Conservation (phyloP, 768 basidiomycete genomes). For the Collybiopsis luxurians region DNA sequence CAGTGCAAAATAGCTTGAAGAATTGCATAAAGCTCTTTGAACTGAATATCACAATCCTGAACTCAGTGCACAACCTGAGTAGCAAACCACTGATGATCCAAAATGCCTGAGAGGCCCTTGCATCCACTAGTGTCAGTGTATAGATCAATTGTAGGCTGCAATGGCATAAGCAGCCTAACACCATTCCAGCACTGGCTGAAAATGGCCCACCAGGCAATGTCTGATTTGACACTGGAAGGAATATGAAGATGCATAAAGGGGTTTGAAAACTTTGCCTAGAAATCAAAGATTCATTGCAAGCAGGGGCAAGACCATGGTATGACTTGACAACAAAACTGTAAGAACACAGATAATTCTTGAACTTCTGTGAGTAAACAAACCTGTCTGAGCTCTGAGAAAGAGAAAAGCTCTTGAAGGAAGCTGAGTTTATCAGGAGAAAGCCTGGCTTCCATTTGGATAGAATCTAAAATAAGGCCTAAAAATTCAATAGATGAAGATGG, state of each 20-base stretch:
- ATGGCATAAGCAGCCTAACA: background rate
- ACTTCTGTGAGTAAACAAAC: constrained; percentile 12
- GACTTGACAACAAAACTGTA: background rate
- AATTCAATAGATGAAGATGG: constrained; percentile 15
- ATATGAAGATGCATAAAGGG: background rate
- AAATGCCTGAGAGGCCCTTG: background rate
- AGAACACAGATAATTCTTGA: constrained; percentile 4
- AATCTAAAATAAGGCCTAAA: constrained; percentile 17
- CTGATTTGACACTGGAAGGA: background rate
- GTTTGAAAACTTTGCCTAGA: background rate
- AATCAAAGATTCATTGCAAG: background rate
- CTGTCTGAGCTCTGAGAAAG: background rate
- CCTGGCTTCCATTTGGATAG: constrained; percentile 16
- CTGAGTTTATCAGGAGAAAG: constrained; percentile 16
- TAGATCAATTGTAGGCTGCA: background rate
- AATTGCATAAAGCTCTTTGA: constrained; percentile 6
- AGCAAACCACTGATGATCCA: constrained; percentile 1
- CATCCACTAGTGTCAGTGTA: background rate
- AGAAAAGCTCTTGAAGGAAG: constrained; percentile 10
- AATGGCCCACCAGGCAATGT: constrained; percentile 9
- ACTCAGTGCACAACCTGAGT: background rate
- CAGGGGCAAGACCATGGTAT: background rate
- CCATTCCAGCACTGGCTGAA: constrained; percentile 9
- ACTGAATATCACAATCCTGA: background rate
- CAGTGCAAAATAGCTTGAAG: background rate